phyloP scores from a whole-genome alignment of 2,329 filamentous ascomycete genomes.

The Cryphonectria naterciae region DNA sequence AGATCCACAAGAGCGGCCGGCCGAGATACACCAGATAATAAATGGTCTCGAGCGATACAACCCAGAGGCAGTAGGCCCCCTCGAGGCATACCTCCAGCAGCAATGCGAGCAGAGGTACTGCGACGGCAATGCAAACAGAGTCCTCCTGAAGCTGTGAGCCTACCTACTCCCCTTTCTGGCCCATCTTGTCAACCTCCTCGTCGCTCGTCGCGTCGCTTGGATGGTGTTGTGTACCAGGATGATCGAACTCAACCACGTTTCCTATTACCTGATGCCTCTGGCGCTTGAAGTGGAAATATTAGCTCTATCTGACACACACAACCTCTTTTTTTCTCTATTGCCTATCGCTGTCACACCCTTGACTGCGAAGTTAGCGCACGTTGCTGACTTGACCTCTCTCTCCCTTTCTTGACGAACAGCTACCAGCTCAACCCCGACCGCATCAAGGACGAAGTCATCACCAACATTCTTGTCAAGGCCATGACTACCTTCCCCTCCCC shows the following conservation, averaged over 20 bases:
- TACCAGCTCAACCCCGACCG: conserved; percentile 99
- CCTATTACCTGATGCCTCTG: conserved; percentile 88
- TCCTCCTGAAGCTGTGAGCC: conserved; percentile 94
- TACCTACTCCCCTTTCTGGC: conserved; percentile 23
- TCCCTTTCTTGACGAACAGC: conserved; percentile 50
- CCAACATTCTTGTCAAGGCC: conserved; percentile 98
- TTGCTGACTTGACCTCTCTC: background rate
- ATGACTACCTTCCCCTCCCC: conserved; percentile 96
- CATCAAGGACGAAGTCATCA: conserved; percentile 93
- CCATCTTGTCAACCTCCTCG: conserved; percentile 22
- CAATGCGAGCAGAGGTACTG: conserved; percentile 95
- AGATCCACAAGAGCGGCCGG: conserved; percentile 88
- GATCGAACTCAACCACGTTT: conserved; percentile 81
- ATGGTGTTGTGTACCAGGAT: conserved; percentile 59
- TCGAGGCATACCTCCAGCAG: conserved; percentile 91
- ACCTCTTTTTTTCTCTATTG: conserved; percentile 5
- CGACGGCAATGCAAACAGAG: conserved; percentile 96
- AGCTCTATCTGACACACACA: conserved; percentile 71
- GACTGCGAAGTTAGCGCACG: background rate
- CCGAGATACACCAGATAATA: conserved; percentile 90
- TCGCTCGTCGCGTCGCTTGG: background rate
- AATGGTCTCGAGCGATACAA: conserved; percentile 99
- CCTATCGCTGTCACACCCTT: conserved; percentile 4
- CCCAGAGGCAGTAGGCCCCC: conserved; percentile 88
- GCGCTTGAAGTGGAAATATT: conserved; percentile 72